A percentile compares a stretch with the other conserved stretches of the same genome.
Evolutionary conservation across 225 moss, liverwort and hornwort genomes (phyloP).

Genomic region (Asterella californica): DNA sequence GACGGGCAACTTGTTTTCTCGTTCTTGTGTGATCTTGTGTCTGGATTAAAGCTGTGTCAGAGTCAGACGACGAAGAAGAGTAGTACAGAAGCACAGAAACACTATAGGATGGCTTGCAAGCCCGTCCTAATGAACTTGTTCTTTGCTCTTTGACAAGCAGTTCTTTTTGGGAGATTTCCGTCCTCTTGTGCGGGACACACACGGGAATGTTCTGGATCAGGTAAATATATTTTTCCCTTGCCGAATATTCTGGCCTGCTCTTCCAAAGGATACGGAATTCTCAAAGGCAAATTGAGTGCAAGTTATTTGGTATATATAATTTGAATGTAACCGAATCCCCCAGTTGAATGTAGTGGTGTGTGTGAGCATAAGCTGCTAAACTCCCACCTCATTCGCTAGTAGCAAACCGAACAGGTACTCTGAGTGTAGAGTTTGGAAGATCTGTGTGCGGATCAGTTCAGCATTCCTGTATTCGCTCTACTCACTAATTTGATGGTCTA

Average conservation of each 20-base stretch:
- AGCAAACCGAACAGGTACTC: no score
- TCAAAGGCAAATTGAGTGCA: not conserved
- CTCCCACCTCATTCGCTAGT: not conserved
- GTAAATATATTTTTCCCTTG: constrained; percentile 29
- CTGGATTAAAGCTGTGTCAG: not conserved
- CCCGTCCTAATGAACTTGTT: not conserved
- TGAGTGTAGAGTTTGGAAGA: not conserved
- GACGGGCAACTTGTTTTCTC: not conserved
- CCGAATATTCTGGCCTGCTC: not conserved
- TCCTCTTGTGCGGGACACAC: constrained; percentile 83
- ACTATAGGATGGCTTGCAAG: not conserved
- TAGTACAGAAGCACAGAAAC: not conserved
- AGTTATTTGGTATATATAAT: not conserved
- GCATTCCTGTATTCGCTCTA: not conserved
- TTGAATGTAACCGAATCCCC: no score
- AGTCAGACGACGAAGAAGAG: not conserved
- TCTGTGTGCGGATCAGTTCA: not conserved
- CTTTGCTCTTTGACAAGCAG: constrained; percentile 30
- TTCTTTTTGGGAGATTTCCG: constrained; percentile 98
- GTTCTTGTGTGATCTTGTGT: not conserved
- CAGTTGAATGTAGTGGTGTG: not conserved
- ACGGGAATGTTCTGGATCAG: constrained; percentile 93
- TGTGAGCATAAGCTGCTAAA: not conserved
- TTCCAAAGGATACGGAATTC: no score
- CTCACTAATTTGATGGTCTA: not conserved